These are phyloP conservation scores for Botrytis elliptica DNA, from an alignment of 2,329 filamentous ascomycete species.

Conservation along the genomic window DNA sequence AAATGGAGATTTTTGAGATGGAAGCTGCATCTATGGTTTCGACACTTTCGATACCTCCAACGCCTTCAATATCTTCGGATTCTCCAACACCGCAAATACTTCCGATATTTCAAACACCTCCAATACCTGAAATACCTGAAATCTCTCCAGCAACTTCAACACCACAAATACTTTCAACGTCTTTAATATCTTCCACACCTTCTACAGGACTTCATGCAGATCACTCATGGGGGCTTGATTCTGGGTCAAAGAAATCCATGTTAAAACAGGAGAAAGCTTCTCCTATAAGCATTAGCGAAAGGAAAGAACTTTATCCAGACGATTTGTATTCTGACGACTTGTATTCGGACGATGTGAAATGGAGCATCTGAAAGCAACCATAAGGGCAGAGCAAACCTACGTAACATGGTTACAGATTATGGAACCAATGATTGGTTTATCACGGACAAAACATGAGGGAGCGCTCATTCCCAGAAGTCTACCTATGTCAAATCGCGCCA, in stretches of 20 bases:
- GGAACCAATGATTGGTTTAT: too few relatives aligned
- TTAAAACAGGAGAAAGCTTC: neutral
- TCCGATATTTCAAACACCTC: too few relatives aligned
- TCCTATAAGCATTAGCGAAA: neutral
- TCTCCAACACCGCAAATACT: too few relatives aligned
- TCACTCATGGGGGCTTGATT: neutral
- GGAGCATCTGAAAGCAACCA: neutral
- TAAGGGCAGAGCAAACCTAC: neutral
- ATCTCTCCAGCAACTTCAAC: too few relatives aligned
- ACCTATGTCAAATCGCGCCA: neutral
- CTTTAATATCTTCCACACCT: neutral
- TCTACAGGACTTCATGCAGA: neutral
- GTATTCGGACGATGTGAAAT: neutral
- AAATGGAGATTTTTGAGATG: neutral
- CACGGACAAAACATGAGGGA: neutral
- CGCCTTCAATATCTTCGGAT: too few relatives aligned
- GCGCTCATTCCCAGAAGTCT: neutral
- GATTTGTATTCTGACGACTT: neutral
- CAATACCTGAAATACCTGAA: neutral
- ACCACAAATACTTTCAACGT: too few relatives aligned
- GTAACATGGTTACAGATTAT: too few relatives aligned
- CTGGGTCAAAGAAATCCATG: neutral
- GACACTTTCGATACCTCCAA: neutral
- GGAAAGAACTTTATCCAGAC: neutral
- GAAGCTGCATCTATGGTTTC: neutral